Evolutionary conservation across 768 basidiomycete species (phyloP), one percentile per base, ranked within the genome.

Genomic region (Collybia nuda): DNA sequence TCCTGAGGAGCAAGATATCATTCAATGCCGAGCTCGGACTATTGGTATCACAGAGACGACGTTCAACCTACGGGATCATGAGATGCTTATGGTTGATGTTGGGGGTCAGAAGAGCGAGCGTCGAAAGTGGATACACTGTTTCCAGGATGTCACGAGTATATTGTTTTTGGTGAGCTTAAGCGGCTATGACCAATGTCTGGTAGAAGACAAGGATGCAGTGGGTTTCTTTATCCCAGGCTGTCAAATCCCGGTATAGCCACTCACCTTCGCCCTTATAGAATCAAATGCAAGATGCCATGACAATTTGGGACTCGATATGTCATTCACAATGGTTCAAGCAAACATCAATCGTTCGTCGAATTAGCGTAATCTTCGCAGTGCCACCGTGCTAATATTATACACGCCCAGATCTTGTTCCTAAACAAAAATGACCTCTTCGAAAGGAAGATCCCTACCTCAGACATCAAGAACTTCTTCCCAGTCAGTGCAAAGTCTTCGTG

Each of bases 221-320:
- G 51, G 90, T 78, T 7, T 14, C 48, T 19, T 28, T 38, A 42
- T 43, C 18, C 14, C 14, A 32, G 7, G 32, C 14, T 22, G 21
- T 11, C 41, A 43, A 44, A 22, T 18, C 24, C 24, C 24, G 24
- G 7, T 8, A n/a, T 15, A 17, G 35, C 52, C 22, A 56, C 37
- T 41, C 43, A 11, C 15, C 28, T 28, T 14, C 22, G 0, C 24
- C n/a, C 5, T 24, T 24, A 6, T 61, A 94, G 88, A 98, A 98
- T 64, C 94, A 96, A 85, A 96, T 98, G 93, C 90, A 95, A 74
- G 94, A 98, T 56, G 92, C 94, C 1, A 89, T 98, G 85, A 92
- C 92, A n/a, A 92, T 98, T 44, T 98, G 94, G 88, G 94, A 98
- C 59, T 93, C 93, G 37, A 95, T 98, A 79, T 95, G 93, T 70